phyloP scores from a whole-genome alignment of 2,329 filamentous ascomycete genomes.

The Penicillium sp. region DNA sequence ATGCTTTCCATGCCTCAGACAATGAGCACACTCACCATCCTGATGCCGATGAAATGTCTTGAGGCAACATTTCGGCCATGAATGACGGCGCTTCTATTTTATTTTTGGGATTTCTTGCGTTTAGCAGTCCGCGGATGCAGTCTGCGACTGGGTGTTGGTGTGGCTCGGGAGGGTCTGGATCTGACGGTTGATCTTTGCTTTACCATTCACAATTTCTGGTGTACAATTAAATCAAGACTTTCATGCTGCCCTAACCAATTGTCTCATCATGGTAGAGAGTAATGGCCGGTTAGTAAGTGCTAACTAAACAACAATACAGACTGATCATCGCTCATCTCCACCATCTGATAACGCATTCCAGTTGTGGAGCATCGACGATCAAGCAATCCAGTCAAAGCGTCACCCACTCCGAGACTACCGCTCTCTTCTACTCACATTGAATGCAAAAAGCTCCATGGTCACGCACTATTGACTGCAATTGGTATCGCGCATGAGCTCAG shows the following conservation, averaged over 20 bases:
- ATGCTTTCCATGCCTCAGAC: slow-evolving; percentile 64
- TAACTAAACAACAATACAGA: background rate
- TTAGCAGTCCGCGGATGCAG: slow-evolving; percentile 12
- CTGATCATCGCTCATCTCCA: background rate
- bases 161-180: slow-evolving; percentile 16
- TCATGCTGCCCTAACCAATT: slow-evolving; percentile 4
- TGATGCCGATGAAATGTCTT: slow-evolving; percentile 40
- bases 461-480: slow-evolving; percentile 17
- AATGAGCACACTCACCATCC: slow-evolving; percentile 40
- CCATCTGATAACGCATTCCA: background rate
- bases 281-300: no score
- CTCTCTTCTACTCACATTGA: no score
- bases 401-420: background rate
- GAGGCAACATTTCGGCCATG: slow-evolving; percentile 4
- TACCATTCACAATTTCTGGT: slow-evolving; percentile 7
- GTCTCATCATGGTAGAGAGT: no score
- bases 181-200: slow-evolving; percentile 10
- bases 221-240: slow-evolving; percentile 10
- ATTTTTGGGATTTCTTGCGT: slow-evolving; percentile 9
- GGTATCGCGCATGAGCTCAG: slow-evolving; percentile 24
- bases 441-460: slow-evolving; percentile 7
- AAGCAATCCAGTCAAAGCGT: slow-evolving; percentile 6
- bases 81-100: slow-evolving; percentile 14
- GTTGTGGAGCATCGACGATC: slow-evolving; percentile 3
- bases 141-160: slow-evolving; percentile 14